Percentiles rank a stretch among this genome's conserved stretches.
Evolutionary conservation across 768 basidiomycete genomes (phyloP).

Genomic region (Artomyces pyxidatus): DNA sequence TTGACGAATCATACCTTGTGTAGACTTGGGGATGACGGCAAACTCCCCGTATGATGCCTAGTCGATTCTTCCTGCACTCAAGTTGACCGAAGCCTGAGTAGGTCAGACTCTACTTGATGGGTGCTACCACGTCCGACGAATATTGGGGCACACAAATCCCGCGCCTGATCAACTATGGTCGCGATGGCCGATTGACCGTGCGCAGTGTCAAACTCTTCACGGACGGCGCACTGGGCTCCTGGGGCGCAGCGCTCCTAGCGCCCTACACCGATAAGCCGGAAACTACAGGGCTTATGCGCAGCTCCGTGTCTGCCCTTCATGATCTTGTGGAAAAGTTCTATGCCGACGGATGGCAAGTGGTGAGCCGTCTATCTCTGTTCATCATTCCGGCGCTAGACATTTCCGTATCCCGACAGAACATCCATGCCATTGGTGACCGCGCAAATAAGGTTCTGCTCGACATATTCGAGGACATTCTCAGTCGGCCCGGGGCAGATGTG

Average conservation of each 20-base stretch:
- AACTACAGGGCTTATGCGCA: slow-evolving; percentile 61
- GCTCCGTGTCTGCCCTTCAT: slow-evolving; percentile 42
- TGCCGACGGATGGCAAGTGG: slow-evolving; percentile 77
- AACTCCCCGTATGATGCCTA: slow-evolving; percentile 68
- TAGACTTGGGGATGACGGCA: slow-evolving; percentile 62
- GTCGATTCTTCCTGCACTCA: too few species aligned
- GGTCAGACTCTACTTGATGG: slow-evolving; percentile 61
- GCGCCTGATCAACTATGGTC: slow-evolving; percentile 24
- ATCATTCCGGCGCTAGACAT: background rate
- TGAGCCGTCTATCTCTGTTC: slow-evolving; percentile 29
- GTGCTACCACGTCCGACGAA: slow-evolving; percentile 24
- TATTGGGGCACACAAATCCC: slow-evolving; percentile 31
- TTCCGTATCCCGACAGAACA: slow-evolving; percentile 47
- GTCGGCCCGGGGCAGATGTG: slow-evolving; percentile 23
- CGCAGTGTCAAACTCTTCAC: slow-evolving; percentile 68
- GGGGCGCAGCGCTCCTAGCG: slow-evolving; percentile 82
- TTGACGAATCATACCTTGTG: background rate
- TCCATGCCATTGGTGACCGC: slow-evolving; percentile 84
- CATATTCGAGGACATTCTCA: slow-evolving; percentile 59
- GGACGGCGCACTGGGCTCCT: slow-evolving; percentile 87
- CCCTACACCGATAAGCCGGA: slow-evolving; percentile 80
- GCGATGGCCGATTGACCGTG: slow-evolving; percentile 25
- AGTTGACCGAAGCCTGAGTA: slow-evolving; percentile 18
- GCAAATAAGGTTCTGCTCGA: slow-evolving; percentile 81
- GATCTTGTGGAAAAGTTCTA: slow-evolving; percentile 55